Evolutionary conservation across 179 eudicot species (phyloP), one percentile per base, ranked within the genome.

Genomic region (Carnegiea gigantea): DNA sequence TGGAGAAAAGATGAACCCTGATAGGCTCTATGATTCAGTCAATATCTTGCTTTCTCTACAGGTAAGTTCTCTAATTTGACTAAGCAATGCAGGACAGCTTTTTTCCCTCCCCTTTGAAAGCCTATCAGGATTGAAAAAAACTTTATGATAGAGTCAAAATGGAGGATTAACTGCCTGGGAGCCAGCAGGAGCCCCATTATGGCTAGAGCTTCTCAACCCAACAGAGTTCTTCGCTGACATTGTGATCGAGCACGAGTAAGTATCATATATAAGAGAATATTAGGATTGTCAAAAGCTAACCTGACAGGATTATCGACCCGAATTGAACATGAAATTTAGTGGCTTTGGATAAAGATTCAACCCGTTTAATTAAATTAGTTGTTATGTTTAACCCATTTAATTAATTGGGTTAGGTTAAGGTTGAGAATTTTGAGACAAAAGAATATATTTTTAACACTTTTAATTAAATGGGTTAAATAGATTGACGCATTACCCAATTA

Each of bases 161-260:
- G 91, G 91, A 51, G 91, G 91, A 67, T 15, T 86, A 77, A 9
- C 88, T 33, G 86, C 85, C 12, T 88, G 91, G 91, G 89, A 88
- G 79, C 84, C 89, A 12, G 86, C 86, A 76, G 43, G 53, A 14
- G 80, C 81, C 10, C 28, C 46, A 30, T 49, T 77, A 44, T 84
- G 84, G 71, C 70, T 88, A 30, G 91, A 88, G 93, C 70, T 85
- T 71, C 87, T 91, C 70, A 91, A 91, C 77, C 92, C 92, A 13
- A 88, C 91, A 7, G 93, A 91, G 28, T 81, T 91, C 70, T 91
- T 91, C 48, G 90, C 64, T 14, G 91, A 77, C 82, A 84, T 86
- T 49, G 88, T 89, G 33, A 82, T 89, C 5, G 93, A 91, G 78
- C 87, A 88, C 44, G 92, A 91, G 93, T 91, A 84, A 75, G 93